A percentile compares a stretch with the other conserved stretches of the same genome.
Conservation (phyloP, 2,329 filamentous ascomycete species). For the Penicillium hordei region DNA sequence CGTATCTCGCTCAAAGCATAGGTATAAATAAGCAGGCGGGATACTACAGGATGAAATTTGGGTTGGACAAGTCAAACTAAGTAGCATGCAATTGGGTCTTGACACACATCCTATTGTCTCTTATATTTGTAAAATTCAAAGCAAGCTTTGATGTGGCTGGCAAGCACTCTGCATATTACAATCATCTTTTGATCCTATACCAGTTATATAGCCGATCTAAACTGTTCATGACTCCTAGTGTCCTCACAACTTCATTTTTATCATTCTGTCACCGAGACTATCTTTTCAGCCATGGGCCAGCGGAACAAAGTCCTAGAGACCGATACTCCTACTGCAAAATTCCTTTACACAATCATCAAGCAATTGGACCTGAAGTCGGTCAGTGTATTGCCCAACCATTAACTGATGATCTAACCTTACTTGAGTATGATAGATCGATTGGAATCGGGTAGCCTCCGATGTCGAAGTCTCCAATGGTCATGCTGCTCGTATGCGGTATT, state of each 20-base stretch:
- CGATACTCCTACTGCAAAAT: conserved; percentile 52
- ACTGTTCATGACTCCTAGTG: neutral
- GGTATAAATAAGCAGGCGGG: neutral
- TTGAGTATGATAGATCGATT: conserved; percentile 48
- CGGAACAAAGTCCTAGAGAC: conserved; percentile 48
- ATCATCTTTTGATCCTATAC: neutral
- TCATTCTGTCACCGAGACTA: neutral
- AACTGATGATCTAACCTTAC: neutral
- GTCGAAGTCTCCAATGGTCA: conserved; percentile 57
- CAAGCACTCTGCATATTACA: neutral
- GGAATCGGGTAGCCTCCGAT: conserved; percentile 52
- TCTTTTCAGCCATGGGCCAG: conserved; percentile 32
- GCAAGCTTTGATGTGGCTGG: neutral
- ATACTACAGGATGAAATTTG: neutral
- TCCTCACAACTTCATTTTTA: neutral
- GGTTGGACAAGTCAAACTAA: neutral
- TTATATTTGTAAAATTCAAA: neutral
- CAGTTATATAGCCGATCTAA: neutral
- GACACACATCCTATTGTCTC: neutral
- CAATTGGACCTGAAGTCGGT: conserved; percentile 55
- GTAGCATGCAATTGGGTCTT: neutral
- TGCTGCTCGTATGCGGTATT: conserved; percentile 58
- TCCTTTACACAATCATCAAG: conserved; percentile 57
- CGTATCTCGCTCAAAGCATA: neutral
- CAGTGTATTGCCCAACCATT: conserved; percentile 5